These are phyloP conservation scores for Dioscorea alata DNA, from an alignment of 106 monocot species.

Conservation along the genomic window DNA sequence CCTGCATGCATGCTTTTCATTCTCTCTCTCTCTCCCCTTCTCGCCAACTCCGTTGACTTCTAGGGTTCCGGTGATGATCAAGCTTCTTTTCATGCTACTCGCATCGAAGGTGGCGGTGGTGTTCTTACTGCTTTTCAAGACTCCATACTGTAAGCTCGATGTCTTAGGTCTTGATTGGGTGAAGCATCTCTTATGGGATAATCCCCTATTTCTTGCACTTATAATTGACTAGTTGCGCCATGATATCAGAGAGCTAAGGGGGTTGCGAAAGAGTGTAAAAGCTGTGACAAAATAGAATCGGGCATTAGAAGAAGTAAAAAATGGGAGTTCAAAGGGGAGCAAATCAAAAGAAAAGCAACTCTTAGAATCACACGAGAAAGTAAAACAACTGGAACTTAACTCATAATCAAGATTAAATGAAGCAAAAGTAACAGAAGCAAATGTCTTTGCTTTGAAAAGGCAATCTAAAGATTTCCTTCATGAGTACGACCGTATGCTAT, in stretches of 20 bases:
- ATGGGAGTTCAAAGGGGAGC: conserved; percentile 26
- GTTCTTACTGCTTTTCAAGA: conserved; percentile 48
- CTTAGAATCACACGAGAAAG: conserved; percentile 29
- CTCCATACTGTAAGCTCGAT: conserved; percentile 38
- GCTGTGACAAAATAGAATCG: conserved; percentile 57
- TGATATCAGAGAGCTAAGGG: conserved; percentile 65
- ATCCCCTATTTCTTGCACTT: conserved; percentile 57
- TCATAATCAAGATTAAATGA: conserved; percentile 27
- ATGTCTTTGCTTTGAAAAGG: conserved; percentile 47
- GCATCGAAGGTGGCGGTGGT: conserved; percentile 44
- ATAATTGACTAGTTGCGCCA: conserved; percentile 85
- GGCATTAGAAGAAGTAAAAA: conserved; percentile 59
- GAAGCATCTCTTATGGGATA: conserved; percentile 73
- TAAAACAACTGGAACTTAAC: conserved; percentile 30
- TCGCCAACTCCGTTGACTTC: too few species aligned
- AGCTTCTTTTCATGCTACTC: conserved; percentile 50
- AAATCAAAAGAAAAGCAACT: conserved; percentile 44
- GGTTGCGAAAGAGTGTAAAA: conserved; percentile 52
- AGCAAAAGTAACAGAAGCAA: conserved; percentile 47
- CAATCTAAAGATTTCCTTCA: conserved; percentile 63
- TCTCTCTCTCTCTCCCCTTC: too few species aligned
- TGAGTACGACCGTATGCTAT: conserved; percentile 68
- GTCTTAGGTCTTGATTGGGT: conserved; percentile 48
- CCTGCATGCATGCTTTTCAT: too few species aligned
- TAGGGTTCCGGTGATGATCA: conserved; percentile 38